Evolutionary conservation across 2,329 filamentous ascomycete species (phyloP).

Genomic region (Epicoccum sorghinum): DNA sequence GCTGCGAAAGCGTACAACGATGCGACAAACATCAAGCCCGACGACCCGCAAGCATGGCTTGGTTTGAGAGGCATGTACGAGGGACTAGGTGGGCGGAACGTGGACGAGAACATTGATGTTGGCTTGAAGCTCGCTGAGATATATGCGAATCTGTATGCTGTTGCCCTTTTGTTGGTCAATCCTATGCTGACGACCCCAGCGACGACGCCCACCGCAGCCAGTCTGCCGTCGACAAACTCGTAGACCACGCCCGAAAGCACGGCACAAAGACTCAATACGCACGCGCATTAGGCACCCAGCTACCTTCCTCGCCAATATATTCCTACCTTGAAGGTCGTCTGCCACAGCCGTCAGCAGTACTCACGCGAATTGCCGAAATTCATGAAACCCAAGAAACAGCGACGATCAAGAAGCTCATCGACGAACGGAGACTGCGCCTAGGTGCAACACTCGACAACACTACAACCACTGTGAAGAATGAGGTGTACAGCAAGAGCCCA

Average conservation of each 20-base stretch:
- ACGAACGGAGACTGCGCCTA: conserved; percentile 83
- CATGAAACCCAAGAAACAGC: conserved; percentile 86
- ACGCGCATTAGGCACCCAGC: conserved; percentile 73
- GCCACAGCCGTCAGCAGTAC: conserved; percentile 78
- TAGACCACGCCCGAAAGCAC: conserved; percentile 73
- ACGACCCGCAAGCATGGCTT: conserved; percentile 87
- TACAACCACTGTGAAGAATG: conserved; percentile 82
- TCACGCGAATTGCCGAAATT: conserved; percentile 81
- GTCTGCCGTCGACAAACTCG: conserved; percentile 76
- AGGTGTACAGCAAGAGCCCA: conserved; percentile 76
- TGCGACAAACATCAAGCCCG: conserved; percentile 73
- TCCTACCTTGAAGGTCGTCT: conserved; percentile 81
- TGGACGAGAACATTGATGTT: conserved; percentile 76
- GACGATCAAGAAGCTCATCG: conserved; percentile 87
- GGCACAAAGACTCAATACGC: conserved; percentile 77
- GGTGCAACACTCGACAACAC: conserved; percentile 85
- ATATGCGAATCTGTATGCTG: conserved; percentile 59
- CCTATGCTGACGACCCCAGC: conserved; percentile 39
- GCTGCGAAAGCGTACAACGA: conserved; percentile 77
- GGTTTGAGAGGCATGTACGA: conserved; percentile 87
- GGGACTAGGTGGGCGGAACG: conserved; percentile 70
- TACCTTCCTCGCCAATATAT: conserved; percentile 84
- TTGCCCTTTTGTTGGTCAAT: background rate
- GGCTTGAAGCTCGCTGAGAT: conserved; percentile 76
- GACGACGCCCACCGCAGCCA: conserved; percentile 66